Evolutionary conservation across 768 basidiomycete species (phyloP), one percentile per base, ranked within the genome.

Genomic region (Mycena metata): DNA sequence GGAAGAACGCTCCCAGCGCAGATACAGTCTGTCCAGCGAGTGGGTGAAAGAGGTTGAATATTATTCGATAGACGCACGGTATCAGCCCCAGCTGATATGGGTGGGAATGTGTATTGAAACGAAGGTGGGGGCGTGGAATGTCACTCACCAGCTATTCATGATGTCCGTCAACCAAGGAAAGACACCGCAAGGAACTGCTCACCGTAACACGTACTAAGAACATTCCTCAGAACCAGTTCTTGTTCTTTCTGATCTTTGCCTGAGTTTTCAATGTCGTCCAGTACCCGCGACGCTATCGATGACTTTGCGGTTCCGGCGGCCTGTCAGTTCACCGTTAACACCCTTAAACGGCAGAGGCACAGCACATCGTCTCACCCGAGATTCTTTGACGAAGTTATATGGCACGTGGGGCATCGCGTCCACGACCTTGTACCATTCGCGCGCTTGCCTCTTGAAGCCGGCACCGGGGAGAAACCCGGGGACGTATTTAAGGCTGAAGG

Each of bases 391-490:
- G 15, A 42, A 62, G 56, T 71, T 67, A 47, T 71, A 81, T 1
- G 79, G 79, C 9, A 59, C 24, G 2, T 77, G 63, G 9, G 75
- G 41, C 73, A 81, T 73, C 8, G 62, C 59, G 8, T 30, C 16
- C 3, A 72, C 72, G 4, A 64, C 39, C 6, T 72, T 59, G 24
- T 58, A 61, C 76, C 78, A 79, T 13, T 75, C 65, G 15, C 65
- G 72, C 5, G 83, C 83, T 46, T 75, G 72, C 0, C 66, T 71
- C 64, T 82, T 77, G 72, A 84, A 84, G 13, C 72, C 77, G 0
- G 77, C 76, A 2, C 80, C 78, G 43, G 83, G 82, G 50, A 83
- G 66, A 77, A 79, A 83, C 6, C 63, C 70, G 2, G 82, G 83
- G 3, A 83, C 55, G 45, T 82, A 70, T 61, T 78, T 78, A 21